Base-by-base conservation (phyloP, 225 moss, liverwort and hornwort genomes). In the Antitrichia curtipendula region DNA sequence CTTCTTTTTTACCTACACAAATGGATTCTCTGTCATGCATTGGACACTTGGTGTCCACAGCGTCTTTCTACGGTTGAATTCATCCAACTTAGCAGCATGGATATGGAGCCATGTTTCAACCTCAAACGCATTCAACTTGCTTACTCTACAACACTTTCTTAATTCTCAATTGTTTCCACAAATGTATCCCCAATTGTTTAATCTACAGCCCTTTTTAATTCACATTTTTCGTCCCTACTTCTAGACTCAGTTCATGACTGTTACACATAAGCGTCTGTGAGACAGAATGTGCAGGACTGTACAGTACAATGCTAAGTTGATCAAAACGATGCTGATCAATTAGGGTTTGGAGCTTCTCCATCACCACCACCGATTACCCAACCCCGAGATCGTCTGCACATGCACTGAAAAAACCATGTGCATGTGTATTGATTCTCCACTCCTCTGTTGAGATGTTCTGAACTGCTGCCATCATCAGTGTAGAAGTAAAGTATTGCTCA, bases 11-110 rank as follows among this genome's bases (percentile, higher is more conserved):
- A n/a, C 50, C 50, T 50, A 15, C 15, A 50, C 4, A 50, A 10
- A 15, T 14, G 4, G 15, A 50, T 50, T 50, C 50, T 50, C 16
- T 50, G 50, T 15, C 66, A 66, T 21, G 19, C 21, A 66, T 21
- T 1, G 0, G 6, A 38, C 13, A 23, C 4, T 22, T 22, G 7
- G 11, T 38, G 17, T 66, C 12, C 1, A 1, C 4, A 5, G 1
- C 9, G 1, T 66, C 22, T 12, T 38, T n/a, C 7, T 20, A n/a
- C 6, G 20, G 20, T 69, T 25, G 43, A 16, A 27, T 27, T 27
- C 70, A 71, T 71, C 43, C 27, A 43, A 27, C 5, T 71, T 16
- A 40, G 69, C 24, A 40, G 4, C 69, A 40, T 69, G 45, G 16
- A 6, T 17, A 29, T 10, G 10, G 17, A 72, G 10, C 45, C 15